These are phyloP conservation scores for Pezizomycotina sp. DNA, from an alignment of 2,329 filamentous ascomycete species.

Conservation along the genomic window DNA sequence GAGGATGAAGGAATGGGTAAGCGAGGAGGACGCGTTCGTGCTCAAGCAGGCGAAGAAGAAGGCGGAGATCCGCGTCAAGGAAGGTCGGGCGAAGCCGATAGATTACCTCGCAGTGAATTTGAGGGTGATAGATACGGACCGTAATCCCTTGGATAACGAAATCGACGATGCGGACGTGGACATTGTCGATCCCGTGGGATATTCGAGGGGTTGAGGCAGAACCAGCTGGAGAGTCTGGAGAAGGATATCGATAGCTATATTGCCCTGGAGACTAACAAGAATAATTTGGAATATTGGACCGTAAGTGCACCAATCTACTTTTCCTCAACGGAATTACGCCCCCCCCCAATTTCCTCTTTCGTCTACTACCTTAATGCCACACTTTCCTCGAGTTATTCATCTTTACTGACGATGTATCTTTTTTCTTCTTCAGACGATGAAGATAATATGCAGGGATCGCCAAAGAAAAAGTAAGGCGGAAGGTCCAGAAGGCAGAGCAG, in stretches of 20 bases:
- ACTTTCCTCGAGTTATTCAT: constrained; percentile 18
- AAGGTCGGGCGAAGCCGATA: constrained; percentile 77
- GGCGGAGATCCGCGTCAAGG: constrained; percentile 82
- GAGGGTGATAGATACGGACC: constrained; percentile 69
- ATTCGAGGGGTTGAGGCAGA: constrained; percentile 52
- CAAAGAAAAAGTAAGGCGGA: constrained; percentile 44
- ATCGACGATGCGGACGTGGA: constrained; percentile 60
- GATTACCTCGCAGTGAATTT: constrained; percentile 87
- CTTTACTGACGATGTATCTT: constrained; percentile 5
- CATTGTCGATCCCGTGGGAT: constrained; percentile 65
- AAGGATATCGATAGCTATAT: constrained; percentile 68
- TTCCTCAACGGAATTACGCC: neutral
- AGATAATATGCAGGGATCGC: constrained; percentile 63
- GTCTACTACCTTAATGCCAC: constrained; percentile 4
- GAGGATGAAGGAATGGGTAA: constrained; percentile 67
- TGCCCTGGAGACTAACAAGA: constrained; percentile 57
- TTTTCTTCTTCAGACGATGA: constrained; percentile 47
- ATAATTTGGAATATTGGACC: constrained; percentile 78
- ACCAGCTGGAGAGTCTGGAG: constrained; percentile 58
- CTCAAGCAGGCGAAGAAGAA: constrained; percentile 96
- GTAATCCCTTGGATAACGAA: constrained; percentile 67
- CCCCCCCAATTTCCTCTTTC: neutral
- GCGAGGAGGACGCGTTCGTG: constrained; percentile 90
- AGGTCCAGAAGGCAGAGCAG: constrained; percentile 52
- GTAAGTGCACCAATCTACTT: constrained; percentile 30